Evolutionary conservation across 1,139 yeast genomes (phyloP), one percentile per base, ranked within the genome.

Genomic region (Scheffersomyces cryptocercus): DNA sequence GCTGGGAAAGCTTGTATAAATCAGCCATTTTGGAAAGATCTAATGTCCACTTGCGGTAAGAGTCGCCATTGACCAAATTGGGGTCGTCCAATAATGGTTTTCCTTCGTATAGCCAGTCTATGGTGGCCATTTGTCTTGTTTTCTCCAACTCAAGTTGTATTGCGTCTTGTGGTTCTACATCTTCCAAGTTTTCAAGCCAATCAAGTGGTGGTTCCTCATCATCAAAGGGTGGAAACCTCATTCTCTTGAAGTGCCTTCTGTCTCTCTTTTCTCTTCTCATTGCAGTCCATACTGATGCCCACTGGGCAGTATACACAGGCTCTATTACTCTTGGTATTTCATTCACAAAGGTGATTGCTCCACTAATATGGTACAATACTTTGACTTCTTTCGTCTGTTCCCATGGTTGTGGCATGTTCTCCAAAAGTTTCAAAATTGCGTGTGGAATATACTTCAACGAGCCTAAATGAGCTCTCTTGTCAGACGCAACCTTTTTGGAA

Each of bases 381-480:
- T 81, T 82, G 10, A 95, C 99, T 43, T 88, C 95, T 47, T 88
- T 87, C 1, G 79, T 71, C 47, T 81, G 81, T 62, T 95, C 98
- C 99, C 99, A 95, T 1, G 99, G 99, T 61, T 90, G 97, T 0
- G 99, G 99, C 93, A 95, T 93, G 56, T 90, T 91, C 58, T 95
- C 99, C 39, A 95, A 61, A 31, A 95, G 75, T 63, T 95, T 95
- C 48, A 90, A 64, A 1, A 91, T 80, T 0, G 99, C 97, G 66
- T 93, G 98, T 0, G 99, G 99, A 84, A 95, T 79, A 65, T 86
- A 95, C 64, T 91, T 93, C 46, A 95, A 71, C 0, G 98, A 93
- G 1, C 98, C 97, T 26, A 95, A 67, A 57, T 88, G 91, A 0
- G 97, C 82, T 44, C 95, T 73, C 60, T 91, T 91, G 57, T 93